These are phyloP conservation scores for Chlorella variabilis DNA, from an alignment of 163 green algal species.

Conservation along the genomic window DNA sequence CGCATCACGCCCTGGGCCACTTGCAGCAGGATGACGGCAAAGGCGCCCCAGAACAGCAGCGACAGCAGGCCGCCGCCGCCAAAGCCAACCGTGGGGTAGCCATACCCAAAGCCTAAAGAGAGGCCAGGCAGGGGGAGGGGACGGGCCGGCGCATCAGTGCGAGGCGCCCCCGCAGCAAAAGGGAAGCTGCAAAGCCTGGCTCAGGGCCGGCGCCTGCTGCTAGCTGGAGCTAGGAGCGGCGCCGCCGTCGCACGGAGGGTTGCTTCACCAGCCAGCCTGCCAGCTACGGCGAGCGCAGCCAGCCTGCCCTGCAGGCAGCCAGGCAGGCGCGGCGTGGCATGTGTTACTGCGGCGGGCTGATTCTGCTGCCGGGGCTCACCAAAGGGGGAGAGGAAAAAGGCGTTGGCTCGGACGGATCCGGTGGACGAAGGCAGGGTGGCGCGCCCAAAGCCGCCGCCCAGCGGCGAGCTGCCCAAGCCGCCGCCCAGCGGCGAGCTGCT, in stretches of 20 bases:
- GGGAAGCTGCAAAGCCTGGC: not conserved
- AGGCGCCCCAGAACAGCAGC: slow-evolving; percentile 48
- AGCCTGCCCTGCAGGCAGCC: too few relatives aligned
- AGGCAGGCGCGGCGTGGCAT: too few relatives aligned
- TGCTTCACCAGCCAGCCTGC: too few relatives aligned
- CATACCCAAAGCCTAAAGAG: slow-evolving; percentile 25
- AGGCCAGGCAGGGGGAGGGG: not conserved
- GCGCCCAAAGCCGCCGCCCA: not conserved
- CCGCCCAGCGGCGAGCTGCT: not conserved
- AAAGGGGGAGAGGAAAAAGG: slow-evolving; percentile 20
- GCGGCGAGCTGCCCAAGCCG: not conserved
- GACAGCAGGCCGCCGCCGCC: slow-evolving; percentile 36
- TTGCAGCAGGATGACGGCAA: slow-evolving; percentile 46
- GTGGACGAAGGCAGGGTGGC: not conserved
- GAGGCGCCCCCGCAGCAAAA: not conserved
- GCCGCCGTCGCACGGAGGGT: too few relatives aligned
- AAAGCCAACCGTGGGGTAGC: slow-evolving; percentile 16
- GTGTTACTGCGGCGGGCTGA: too few relatives aligned
- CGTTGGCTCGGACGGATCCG: not conserved
- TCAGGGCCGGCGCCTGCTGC: too few relatives aligned
- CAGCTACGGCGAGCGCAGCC: too few relatives aligned
- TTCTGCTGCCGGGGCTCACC: too few relatives aligned
- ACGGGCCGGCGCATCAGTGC: not conserved
- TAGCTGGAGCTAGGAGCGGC: too few relatives aligned
- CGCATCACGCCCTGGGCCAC: slow-evolving; percentile 23